Percentiles rank a stretch among this genome's conserved stretches.
These are phyloP conservation scores for Selaginella moellendorffii DNA, from an alignment of 75 land plant species.

Conservation along the genomic window DNA sequence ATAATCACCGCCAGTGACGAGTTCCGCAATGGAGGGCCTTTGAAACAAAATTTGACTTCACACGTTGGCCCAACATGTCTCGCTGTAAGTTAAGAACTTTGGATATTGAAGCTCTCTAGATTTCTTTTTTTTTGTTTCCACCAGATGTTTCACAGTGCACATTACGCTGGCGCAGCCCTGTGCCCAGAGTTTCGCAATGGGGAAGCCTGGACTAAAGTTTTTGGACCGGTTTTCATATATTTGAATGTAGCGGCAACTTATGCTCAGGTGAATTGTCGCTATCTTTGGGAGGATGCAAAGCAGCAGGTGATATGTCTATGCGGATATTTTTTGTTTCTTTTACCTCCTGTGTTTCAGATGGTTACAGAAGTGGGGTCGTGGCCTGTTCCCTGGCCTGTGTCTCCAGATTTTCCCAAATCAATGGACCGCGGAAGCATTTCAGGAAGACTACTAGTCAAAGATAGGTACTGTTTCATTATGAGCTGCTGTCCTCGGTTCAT, in stretches of 20 bases:
- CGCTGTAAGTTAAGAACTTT: constrained; percentile 11
- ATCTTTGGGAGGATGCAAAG: constrained; percentile 29
- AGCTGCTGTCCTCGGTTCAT: no score
- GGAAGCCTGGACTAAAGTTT: constrained; percentile 36
- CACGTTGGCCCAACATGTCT: constrained; percentile 39
- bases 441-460: constrained; percentile 43
- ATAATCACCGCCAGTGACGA: constrained; percentile 34
- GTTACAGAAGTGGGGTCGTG: constrained; percentile 39
- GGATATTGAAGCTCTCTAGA: no score
- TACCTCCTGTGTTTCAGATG: constrained; percentile 49
- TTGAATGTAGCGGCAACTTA: constrained; percentile 19
- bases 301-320: constrained; percentile 14
- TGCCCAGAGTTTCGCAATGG: constrained; percentile 21
- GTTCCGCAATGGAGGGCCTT: constrained; percentile 38
- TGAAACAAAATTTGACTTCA: constrained; percentile 36
- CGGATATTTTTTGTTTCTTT: background rate
- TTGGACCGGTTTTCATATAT: constrained; percentile 33
- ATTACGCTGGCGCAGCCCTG: constrained; percentile 28
- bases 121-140: background rate
- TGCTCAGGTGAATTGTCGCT: constrained; percentile 15
- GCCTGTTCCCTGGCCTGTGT: constrained; percentile 63
- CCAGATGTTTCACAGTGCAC: constrained; percentile 36
- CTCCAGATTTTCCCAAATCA: constrained; percentile 39
- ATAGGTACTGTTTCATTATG: constrained; percentile 37
- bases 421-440: constrained; percentile 40